These are phyloP conservation scores for Tephrocybe sp. DNA, from an alignment of 768 basidiomycete species.

Conservation along the genomic window DNA sequence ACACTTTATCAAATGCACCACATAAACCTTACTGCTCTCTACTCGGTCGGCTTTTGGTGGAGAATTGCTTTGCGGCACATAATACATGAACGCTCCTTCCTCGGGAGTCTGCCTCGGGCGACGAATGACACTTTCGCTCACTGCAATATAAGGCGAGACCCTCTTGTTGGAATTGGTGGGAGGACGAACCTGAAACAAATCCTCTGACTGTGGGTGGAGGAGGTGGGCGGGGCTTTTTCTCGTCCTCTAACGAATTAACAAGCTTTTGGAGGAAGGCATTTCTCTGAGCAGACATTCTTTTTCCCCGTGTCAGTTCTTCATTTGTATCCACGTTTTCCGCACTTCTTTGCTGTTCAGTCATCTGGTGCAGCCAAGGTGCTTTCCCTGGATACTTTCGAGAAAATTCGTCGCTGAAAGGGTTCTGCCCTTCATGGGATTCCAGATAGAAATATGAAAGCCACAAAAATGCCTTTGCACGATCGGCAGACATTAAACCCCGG, in stretches of 20 bases:
- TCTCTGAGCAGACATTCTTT: slow-evolving; percentile 69
- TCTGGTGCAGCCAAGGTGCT: slow-evolving; percentile 58
- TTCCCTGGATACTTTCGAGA: slow-evolving; percentile 56
- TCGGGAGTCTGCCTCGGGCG: slow-evolving; percentile 39
- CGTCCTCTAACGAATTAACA: slow-evolving; percentile 53
- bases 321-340: slow-evolving; percentile 77
- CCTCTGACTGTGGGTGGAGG: slow-evolving; percentile 29
- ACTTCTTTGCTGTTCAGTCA: slow-evolving; percentile 54
- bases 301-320: slow-evolving; percentile 80
- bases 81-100: slow-evolving; percentile 48
- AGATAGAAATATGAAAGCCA: slow-evolving; percentile 86
- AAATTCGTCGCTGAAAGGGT: slow-evolving; percentile 76
- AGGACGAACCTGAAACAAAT: slow-evolving; percentile 44
- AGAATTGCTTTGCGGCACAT: slow-evolving; percentile 42
- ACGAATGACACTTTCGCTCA: slow-evolving; percentile 30
- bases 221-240: slow-evolving; percentile 46
- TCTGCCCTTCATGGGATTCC: slow-evolving; percentile 60
- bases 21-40: slow-evolving; percentile 20
- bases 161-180: neutral
- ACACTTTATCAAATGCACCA: neutral
- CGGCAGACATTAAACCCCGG: slow-evolving; percentile 64
- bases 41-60: slow-evolving; percentile 20
- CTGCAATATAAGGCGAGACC: slow-evolving; percentile 17
- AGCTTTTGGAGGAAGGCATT: slow-evolving; percentile 72
- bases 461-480: slow-evolving; percentile 78